Base-by-base conservation (phyloP, 2,329 filamentous ascomycete species). In the Trichoderma sp. region DNA sequence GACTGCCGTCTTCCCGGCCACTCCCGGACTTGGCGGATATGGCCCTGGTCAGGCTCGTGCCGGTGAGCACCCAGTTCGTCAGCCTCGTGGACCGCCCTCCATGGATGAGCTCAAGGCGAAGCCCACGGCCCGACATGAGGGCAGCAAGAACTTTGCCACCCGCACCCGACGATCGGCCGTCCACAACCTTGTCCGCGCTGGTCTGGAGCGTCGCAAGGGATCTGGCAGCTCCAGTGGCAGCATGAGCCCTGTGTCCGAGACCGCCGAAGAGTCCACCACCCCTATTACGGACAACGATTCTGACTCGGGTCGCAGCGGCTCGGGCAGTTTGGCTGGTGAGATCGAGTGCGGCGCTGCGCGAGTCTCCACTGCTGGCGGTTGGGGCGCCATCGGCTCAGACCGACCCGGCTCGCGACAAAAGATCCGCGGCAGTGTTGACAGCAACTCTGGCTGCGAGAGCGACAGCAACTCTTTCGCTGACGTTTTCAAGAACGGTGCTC, bases 131-230 rank as follows among this genome's bases (percentile, higher is more conserved):
- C 97, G 94, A 84, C 90, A 95, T 74, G 95, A 98, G 81, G 96
- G 95, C 28, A 98, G 95, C 90, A 91, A 98, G 89, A 99, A 99
- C 85, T 99, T 99, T 83, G 92, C 93, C 12, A 91, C 94, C 70
- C 94, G 96, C 73, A 95, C 97, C 78, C 94, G 96, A 73, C 94
- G 95, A 74, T 94, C 93, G 77, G 96, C 96, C 30, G 91, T 99
- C 58, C 91, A 95, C 84, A 98, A 94, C 79, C 88, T 99, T 64
- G 93, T 98, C 73, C 93, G 93, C 75, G 95, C 95, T 68, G 95
- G 95, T 17, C 88, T 96, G 74, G 93, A 94, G 78, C 93, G 96
- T 72, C 93, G 95, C 88, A 86, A 92, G 88, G 83, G 91, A 72
- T 93, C 92, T 74, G 86, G 89, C 74, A 91, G 90, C 80, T 89